Conservation (phyloP, 768 basidiomycete species). For the Thelephora aurantiotincta region DNA sequence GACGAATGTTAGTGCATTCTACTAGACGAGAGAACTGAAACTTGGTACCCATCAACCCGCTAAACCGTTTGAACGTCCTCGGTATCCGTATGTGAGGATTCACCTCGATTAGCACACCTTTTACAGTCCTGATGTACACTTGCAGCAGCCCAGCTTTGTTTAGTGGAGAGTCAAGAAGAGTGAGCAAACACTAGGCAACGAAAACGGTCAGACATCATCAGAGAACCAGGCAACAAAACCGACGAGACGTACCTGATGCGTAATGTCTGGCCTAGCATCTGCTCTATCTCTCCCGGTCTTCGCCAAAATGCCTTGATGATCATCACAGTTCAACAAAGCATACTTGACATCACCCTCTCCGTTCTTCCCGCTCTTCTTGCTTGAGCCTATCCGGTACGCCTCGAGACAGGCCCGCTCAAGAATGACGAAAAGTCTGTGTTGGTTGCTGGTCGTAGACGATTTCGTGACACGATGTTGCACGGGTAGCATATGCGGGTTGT, state of each 20-base stretch:
- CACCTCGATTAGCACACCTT: slow-evolving; percentile 93
- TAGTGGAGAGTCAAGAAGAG: slow-evolving; percentile 90
- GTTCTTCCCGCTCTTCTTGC: slow-evolving; percentile 26
- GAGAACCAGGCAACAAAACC: background rate
- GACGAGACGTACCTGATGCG: slow-evolving; percentile 66
- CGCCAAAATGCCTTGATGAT: slow-evolving; percentile 96
- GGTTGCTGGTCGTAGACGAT: slow-evolving; percentile 30
- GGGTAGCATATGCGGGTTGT: slow-evolving; percentile 74
- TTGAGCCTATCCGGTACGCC: slow-evolving; percentile 71
- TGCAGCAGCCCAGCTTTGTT: slow-evolving; percentile 96
- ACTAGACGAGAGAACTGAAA: background rate
- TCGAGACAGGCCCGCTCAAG: slow-evolving; percentile 93
- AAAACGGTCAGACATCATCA: background rate
- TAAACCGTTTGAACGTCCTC: slow-evolving; percentile 96
- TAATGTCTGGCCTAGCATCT: slow-evolving; percentile 97
- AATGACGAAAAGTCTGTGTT: slow-evolving; percentile 75
- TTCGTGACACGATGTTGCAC: slow-evolving; percentile 66
- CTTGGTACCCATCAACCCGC: slow-evolving; percentile 85
- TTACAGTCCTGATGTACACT: slow-evolving; percentile 96
- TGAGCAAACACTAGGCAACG: slow-evolving; percentile 72
- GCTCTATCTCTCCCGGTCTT: slow-evolving; percentile 97
- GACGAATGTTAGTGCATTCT: slow-evolving; percentile 1
- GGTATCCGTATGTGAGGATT: slow-evolving; percentile 97
- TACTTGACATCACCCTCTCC: slow-evolving; percentile 78
- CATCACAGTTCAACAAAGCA: slow-evolving; percentile 93